Conservation (phyloP, 352 stramenopile genomes). For the Aphanomyces euteiches region DNA sequence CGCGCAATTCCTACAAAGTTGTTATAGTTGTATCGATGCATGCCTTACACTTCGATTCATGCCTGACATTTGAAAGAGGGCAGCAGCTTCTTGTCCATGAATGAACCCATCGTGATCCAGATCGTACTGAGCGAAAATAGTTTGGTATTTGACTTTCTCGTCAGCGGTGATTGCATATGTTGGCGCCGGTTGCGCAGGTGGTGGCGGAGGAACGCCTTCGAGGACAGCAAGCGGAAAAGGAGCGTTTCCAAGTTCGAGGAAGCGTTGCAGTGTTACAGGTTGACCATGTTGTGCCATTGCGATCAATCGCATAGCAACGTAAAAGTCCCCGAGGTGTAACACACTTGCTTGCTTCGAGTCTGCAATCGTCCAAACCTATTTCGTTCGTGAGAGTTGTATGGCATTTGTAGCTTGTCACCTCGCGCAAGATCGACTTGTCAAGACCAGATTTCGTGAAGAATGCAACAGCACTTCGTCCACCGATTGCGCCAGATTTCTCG, state of each 20-base stretch:
- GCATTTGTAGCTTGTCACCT: slow-evolving; percentile 41
- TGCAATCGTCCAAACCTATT: slow-evolving; percentile 76
- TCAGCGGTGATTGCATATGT: slow-evolving; percentile 82
- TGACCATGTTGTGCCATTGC: slow-evolving; percentile 78
- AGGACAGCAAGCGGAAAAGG: slow-evolving; percentile 58
- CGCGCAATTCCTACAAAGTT: slow-evolving; percentile 56
- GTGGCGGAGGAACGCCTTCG: slow-evolving; percentile 52
- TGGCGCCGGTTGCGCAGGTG: slow-evolving; percentile 14
- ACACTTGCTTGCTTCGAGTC: slow-evolving; percentile 65
- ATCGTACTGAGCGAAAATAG: slow-evolving; percentile 91
- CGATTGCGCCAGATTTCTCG: slow-evolving; percentile 74
- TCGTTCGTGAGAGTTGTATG: slow-evolving; percentile 7
- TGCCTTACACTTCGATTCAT: slow-evolving; percentile 77
- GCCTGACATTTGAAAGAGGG: slow-evolving; percentile 91
- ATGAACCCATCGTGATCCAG: slow-evolving; percentile 88
- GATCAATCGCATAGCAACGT: slow-evolving; percentile 82
- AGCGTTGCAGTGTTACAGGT: slow-evolving; percentile 56
- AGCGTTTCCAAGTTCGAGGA: slow-evolving; percentile 55
- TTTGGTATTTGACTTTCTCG: slow-evolving; percentile 88
- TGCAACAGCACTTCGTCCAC: slow-evolving; percentile 83
- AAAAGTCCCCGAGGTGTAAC: slow-evolving; percentile 78
- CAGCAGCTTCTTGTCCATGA: slow-evolving; percentile 84
- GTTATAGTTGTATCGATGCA: slow-evolving; percentile 11
- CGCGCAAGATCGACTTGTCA: slow-evolving; percentile 71
- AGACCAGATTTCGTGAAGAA: slow-evolving; percentile 92